Conservation (phyloP, 2,329 filamentous ascomycete genomes). For the Alternaria metachromatica region DNA sequence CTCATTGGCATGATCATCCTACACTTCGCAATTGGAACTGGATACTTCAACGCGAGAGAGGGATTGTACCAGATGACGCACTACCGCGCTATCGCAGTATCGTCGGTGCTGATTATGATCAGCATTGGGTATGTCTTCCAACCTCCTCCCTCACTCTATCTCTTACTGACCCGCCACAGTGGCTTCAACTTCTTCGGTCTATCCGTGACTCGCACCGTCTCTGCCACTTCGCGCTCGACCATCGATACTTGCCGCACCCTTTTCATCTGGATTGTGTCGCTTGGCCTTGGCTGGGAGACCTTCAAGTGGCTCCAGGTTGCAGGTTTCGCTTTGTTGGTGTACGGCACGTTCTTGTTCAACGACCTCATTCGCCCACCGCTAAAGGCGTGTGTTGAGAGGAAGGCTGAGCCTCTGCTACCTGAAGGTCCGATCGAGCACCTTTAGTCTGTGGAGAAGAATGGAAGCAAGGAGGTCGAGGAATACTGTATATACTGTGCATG, state of each 20-base stretch:
- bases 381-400: conserved; percentile 65
- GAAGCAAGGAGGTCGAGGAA: neutral
- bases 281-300: conserved; percentile 92
- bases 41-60: conserved; percentile 90
- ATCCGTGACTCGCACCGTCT: conserved; percentile 87
- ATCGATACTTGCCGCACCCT: conserved; percentile 97
- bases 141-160: conserved; percentile 2
- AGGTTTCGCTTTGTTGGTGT: conserved; percentile 89
- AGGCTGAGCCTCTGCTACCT: conserved; percentile 70
- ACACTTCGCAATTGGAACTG: conserved; percentile 78
- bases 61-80: conserved; percentile 81
- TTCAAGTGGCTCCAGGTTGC: conserved; percentile 97
- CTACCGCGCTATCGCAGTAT: conserved; percentile 73
- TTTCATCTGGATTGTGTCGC: conserved; percentile 96
- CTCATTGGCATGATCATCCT: conserved; percentile 78
- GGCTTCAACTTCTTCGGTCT: conserved; percentile 99
- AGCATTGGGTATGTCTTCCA: conserved; percentile 79
- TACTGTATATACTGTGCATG: conserved; percentile 8
- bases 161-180: conserved; percentile 54
- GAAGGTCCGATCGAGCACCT: conserved; percentile 84
- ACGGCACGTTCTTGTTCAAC: conserved; percentile 97
- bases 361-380: conserved; percentile 87
- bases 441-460: conserved; percentile 11
- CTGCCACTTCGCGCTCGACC: conserved; percentile 90
- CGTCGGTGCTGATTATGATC: conserved; percentile 92